These are phyloP conservation scores for Persicaria maculosa DNA, from an alignment of 148 eudicot species.

Conservation along the genomic window DNA sequence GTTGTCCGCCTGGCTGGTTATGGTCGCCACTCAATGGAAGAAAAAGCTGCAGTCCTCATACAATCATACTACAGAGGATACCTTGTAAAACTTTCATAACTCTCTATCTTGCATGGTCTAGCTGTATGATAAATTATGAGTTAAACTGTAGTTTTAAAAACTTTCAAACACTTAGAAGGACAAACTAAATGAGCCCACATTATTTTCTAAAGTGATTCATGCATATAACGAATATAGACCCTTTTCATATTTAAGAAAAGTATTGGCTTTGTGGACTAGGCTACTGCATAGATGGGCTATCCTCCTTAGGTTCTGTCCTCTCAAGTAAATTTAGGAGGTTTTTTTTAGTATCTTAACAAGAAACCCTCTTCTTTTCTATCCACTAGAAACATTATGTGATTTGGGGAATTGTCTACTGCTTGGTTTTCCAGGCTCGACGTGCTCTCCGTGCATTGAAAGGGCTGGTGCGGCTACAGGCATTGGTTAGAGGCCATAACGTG, in stretches of 20 bases:
- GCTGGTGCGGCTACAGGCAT: slow-evolving; percentile 77
- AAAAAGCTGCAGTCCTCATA: slow-evolving; percentile 48
- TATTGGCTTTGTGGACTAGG: neutral
- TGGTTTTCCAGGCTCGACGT: slow-evolving; percentile 54
- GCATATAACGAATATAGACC: neutral
- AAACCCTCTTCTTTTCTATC: neutral
- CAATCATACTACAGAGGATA: slow-evolving; percentile 76
- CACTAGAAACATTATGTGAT: neutral
- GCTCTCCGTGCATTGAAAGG: slow-evolving; percentile 81
- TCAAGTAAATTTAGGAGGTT: too few relatives aligned
- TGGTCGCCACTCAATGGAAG: slow-evolving; percentile 22
- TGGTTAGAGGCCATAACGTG: slow-evolving; percentile 77
- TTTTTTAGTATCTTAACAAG: too few relatives aligned
- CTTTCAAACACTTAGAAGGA: too few relatives aligned
- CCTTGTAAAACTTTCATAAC: slow-evolving; percentile 39
- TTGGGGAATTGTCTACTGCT: neutral
- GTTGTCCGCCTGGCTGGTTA: slow-evolving; percentile 41
- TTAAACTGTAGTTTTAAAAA: too few relatives aligned
- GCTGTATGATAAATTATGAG: too few relatives aligned
- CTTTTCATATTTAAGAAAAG: neutral
- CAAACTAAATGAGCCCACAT: neutral
- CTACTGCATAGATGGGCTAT: neutral
- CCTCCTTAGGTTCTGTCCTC: too few relatives aligned
- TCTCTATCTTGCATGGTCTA: too few relatives aligned
- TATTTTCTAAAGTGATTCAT: neutral